These are phyloP conservation scores for Exophiala sideris DNA, from an alignment of 2,329 filamentous ascomycete genomes.

Conservation along the genomic window DNA sequence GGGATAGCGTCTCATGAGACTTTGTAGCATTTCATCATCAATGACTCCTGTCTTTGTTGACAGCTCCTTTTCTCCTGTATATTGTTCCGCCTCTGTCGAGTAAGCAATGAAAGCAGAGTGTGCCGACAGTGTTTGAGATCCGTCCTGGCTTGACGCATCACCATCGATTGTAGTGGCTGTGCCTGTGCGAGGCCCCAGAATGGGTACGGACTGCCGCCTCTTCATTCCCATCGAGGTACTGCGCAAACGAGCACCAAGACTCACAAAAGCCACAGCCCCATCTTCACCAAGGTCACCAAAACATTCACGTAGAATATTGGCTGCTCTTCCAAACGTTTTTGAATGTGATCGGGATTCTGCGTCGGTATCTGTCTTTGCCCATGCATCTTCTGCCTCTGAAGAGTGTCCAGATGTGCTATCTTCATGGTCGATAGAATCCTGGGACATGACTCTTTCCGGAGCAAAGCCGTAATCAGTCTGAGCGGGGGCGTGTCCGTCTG, in stretches of 20 bases:
- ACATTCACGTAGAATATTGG: slow-evolving; percentile 48
- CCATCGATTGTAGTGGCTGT: no score
- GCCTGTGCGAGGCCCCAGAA: background rate
- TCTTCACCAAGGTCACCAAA: slow-evolving; percentile 41
- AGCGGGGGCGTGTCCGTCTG: background rate
- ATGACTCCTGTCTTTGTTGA: background rate
- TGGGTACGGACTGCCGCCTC: background rate
- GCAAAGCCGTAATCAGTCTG: background rate
- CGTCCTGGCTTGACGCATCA: background rate
- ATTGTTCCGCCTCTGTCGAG: slow-evolving; percentile 13
- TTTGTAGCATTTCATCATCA: slow-evolving; percentile 12
- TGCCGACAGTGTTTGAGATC: background rate
- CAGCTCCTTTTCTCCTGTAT: slow-evolving; percentile 15
- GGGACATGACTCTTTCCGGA: background rate
- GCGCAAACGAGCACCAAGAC: slow-evolving; percentile 28
- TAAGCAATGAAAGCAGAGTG: slow-evolving; percentile 9
- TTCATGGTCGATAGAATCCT: background rate
- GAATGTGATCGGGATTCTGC: slow-evolving; percentile 35
- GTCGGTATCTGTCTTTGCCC: slow-evolving; percentile 29
- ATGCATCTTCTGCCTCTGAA: slow-evolving; percentile 36
- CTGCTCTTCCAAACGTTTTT: slow-evolving; percentile 48
- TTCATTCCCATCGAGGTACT: background rate
- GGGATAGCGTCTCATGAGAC: slow-evolving; percentile 43
- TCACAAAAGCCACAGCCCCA: slow-evolving; percentile 48
- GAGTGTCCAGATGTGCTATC: slow-evolving; percentile 18